Evolutionary conservation across 2,329 filamentous ascomycete species (phyloP).

Genomic region (Colletotrichum tropicicola): DNA sequence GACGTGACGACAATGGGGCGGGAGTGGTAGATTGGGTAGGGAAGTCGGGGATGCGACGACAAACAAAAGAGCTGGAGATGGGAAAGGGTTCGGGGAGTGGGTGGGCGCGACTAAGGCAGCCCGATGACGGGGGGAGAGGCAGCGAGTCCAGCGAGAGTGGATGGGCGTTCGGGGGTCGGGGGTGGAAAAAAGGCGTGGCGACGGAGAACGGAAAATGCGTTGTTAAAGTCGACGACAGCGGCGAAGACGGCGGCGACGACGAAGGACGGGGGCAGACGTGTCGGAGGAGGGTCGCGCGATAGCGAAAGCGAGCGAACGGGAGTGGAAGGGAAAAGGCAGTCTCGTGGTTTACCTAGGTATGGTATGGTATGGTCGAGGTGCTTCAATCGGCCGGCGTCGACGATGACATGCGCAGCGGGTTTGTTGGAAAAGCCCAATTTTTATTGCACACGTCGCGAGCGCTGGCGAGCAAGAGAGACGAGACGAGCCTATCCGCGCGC

Average conservation of each 20-base stretch:
- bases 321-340: neutral
- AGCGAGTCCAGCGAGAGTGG: neutral
- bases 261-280: neutral
- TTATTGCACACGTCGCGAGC: slow-evolving; percentile 24
- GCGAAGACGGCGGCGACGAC: neutral
- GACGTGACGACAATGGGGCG: slow-evolving; percentile 20
- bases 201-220: slow-evolving; percentile 20
- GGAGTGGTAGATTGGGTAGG: slow-evolving; percentile 11
- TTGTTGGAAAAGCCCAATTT: slow-evolving; percentile 16
- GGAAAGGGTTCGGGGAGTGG: slow-evolving; percentile 17
- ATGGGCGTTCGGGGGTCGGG: slow-evolving; percentile 1
- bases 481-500: slow-evolving; percentile 28
- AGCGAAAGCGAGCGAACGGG: slow-evolving; percentile 24
- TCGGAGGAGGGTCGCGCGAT: slow-evolving; percentile 11
- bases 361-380: too few relatives aligned
- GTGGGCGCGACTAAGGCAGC: slow-evolving; percentile 30
- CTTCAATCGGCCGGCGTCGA: slow-evolving; percentile 16
- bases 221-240: neutral
- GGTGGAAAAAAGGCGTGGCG: slow-evolving; percentile 12
- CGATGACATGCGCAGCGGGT: slow-evolving; percentile 13
- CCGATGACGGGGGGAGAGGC: slow-evolving; percentile 14
- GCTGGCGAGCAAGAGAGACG: slow-evolving; percentile 19
- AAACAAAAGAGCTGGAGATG: slow-evolving; percentile 16
- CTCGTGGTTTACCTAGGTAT: neutral
- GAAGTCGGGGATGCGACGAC: slow-evolving; percentile 28